Conservation (phyloP, 441 rosid species). For the Jatropha podagrica region DNA sequence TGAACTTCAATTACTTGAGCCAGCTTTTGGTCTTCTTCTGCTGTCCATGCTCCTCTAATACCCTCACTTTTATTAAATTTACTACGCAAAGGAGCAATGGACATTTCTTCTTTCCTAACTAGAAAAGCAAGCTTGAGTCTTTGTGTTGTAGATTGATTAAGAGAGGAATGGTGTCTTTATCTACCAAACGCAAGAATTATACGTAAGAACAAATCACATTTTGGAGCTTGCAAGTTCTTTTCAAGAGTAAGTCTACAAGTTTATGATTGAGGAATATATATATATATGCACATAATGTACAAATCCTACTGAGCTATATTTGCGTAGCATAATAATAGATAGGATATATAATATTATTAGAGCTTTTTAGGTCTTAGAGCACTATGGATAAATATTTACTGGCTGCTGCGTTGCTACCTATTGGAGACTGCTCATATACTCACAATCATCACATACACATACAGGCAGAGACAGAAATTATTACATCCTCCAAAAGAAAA, state of each 20-base stretch:
- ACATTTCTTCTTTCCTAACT: not conserved
- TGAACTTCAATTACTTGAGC: conserved; percentile 38
- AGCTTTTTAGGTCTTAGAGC: not conserved
- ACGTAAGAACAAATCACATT: not conserved
- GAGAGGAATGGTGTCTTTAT: not conserved
- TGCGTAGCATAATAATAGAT: too few species aligned
- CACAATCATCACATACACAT: not conserved
- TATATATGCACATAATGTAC: not conserved
- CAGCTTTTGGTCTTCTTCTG: conserved; percentile 47
- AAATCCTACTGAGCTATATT: too few species aligned
- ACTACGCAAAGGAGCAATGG: conserved; percentile 25
- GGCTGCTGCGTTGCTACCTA: not conserved
- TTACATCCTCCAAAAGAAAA: not conserved
- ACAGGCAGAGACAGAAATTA: too few species aligned
- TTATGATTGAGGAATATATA: not conserved
- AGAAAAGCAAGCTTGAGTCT: not conserved
- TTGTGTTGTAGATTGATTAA: too few species aligned
- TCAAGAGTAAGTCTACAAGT: not conserved
- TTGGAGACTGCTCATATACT: too few species aligned
- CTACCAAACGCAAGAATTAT: too few species aligned
- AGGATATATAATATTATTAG: too few species aligned
- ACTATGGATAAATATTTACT: not conserved
- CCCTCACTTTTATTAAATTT: conserved; percentile 34
- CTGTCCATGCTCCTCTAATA: conserved; percentile 46
- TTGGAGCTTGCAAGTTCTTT: not conserved